Evolutionary conservation across 805 yeast species (phyloP).

Genomic region (Ogataea trehalophila): DNA sequence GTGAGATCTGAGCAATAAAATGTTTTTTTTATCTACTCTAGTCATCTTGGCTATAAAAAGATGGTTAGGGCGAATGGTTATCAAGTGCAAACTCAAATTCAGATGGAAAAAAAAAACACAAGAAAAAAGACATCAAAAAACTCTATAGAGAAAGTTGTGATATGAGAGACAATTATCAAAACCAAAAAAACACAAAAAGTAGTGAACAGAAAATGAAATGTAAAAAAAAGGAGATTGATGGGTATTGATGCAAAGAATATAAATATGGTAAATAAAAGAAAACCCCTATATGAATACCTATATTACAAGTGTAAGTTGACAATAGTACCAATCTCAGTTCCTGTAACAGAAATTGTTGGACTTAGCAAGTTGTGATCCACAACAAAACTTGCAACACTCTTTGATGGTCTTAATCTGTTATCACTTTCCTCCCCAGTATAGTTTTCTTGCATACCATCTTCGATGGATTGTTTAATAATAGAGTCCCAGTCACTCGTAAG

Average conservation of each 20-base stretch:
- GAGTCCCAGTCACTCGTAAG: slow-evolving; percentile 27
- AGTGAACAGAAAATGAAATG: no score
- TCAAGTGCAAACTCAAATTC: no score
- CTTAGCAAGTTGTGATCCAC: slow-evolving; percentile 26
- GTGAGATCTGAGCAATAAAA: no score
- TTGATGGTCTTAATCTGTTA: slow-evolving; percentile 8
- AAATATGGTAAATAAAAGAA: background rate
- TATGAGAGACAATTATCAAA: no score
- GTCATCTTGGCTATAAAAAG: no score
- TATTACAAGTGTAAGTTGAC: slow-evolving; percentile 1
- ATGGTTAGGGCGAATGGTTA: no score
- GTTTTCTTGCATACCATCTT: slow-evolving; percentile 21
- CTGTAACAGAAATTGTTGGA: slow-evolving; percentile 19
- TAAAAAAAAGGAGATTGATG: no score
- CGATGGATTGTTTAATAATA: slow-evolving; percentile 26
- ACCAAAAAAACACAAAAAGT: no score
- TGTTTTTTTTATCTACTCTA: no score
- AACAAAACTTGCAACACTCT: slow-evolving; percentile 12
- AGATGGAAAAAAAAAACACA: no score
- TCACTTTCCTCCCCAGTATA: slow-evolving; percentile 3
- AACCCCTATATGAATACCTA: background rate
- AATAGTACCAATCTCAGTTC: slow-evolving; percentile 7
- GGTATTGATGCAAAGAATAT: background rate
- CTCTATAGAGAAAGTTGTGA: no score
- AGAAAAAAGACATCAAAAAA: no score